A percentile compares a stretch with the other conserved stretches of the same genome.
Conservation (phyloP, 1,284 basidiomycete genomes). For the Trametes sp. region DNA sequence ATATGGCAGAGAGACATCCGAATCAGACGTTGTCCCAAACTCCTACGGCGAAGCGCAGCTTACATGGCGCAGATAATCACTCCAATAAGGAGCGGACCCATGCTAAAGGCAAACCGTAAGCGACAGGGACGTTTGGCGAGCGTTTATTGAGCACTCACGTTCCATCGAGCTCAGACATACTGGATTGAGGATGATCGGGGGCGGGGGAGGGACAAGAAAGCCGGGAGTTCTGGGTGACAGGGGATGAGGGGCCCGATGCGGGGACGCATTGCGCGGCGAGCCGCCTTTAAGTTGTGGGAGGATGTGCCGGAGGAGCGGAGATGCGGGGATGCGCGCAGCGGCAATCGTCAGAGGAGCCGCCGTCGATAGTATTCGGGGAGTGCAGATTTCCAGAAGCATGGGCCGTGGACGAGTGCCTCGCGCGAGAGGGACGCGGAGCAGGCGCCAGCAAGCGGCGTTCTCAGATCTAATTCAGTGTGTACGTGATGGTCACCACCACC, state of each 20-base stretch:
- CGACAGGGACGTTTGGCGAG: not conserved
- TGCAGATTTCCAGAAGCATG: slow-evolving; percentile 8
- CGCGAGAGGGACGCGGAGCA: not conserved
- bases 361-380: slow-evolving; percentile 6
- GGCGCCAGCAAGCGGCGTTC: not conserved
- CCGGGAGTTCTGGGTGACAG: slow-evolving; percentile 10
- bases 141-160: slow-evolving; percentile 6
- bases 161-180: slow-evolving; percentile 23
- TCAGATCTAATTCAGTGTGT: not conserved
- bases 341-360: not conserved
- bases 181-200: not conserved
- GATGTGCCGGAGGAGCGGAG: not conserved
- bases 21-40: not conserved
- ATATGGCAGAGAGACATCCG: not conserved
- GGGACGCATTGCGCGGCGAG: not conserved
- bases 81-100: slow-evolving; percentile 24
- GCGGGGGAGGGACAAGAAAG: not conserved
- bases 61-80: slow-evolving; percentile 22
- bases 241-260: slow-evolving; percentile 18
- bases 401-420: slow-evolving; percentile 3
- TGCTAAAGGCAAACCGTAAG: not conserved
- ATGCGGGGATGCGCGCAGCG: not conserved
- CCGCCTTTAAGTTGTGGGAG: slow-evolving; percentile 5
- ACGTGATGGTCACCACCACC: slow-evolving; percentile 10
- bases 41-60: not conserved